phyloP scores from a whole-genome alignment of 805 yeast species.

The Metschnikowia reukaufii region DNA sequence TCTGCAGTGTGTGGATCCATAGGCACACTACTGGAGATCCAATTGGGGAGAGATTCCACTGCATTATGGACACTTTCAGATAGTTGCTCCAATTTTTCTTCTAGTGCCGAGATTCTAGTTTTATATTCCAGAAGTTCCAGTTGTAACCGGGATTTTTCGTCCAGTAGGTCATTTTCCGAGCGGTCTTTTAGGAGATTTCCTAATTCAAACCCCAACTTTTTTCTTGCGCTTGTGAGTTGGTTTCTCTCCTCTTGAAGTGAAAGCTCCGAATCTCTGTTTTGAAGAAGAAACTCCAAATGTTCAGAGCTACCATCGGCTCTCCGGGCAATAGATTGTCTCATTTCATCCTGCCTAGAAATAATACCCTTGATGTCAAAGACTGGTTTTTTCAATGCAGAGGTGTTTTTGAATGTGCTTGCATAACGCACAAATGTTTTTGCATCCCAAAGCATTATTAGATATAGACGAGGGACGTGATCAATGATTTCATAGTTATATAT shows the following conservation, averaged over 20 bases:
- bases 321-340: constrained; percentile 29
- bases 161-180: constrained; percentile 5
- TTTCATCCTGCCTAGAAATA: constrained; percentile 18
- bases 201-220: constrained; percentile 27
- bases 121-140: constrained; percentile 27
- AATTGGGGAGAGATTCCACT: constrained; percentile 63
- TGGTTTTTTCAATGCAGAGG: constrained; percentile 18
- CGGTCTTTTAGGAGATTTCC: constrained; percentile 23
- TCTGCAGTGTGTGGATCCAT: constrained; percentile 39
- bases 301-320: constrained; percentile 24
- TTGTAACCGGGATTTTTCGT: constrained; percentile 15
- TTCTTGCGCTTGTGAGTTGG: constrained; percentile 28
- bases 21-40: constrained; percentile 50
- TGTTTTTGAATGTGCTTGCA: constrained; percentile 20
- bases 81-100: constrained; percentile 23
- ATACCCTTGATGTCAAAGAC: constrained; percentile 18
- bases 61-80: constrained; percentile 38
- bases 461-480: not conserved
- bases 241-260: constrained; percentile 25
- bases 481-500: too few species aligned
- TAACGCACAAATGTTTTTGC: constrained; percentile 5
- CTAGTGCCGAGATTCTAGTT: constrained; percentile 27
- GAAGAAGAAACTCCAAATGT: constrained; percentile 27
- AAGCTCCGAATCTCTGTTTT: constrained; percentile 26
- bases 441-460: constrained; percentile 4